These are phyloP conservation scores for Dryas drummondii DNA, from an alignment of 306 rosid species.

Conservation along the genomic window DNA sequence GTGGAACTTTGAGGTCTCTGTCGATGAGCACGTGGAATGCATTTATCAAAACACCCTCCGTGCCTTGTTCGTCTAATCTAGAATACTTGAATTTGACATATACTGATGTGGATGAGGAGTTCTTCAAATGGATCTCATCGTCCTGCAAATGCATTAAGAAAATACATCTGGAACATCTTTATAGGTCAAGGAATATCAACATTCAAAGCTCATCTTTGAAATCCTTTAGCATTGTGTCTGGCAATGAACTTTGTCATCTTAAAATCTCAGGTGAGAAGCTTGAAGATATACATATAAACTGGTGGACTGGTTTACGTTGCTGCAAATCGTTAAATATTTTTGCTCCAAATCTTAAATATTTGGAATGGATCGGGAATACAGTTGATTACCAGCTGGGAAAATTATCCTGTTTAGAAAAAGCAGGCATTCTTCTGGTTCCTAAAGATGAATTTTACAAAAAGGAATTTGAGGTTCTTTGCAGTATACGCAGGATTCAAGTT, in stretches of 20 bases:
- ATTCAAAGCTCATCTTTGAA: not conserved
- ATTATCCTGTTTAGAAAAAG: not conserved
- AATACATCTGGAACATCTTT: not conserved
- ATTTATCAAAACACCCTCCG: no score
- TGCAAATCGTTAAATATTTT: not conserved
- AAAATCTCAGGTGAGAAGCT: not conserved
- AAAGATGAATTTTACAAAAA: not conserved
- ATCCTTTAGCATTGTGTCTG: not conserved
- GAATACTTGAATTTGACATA: not conserved
- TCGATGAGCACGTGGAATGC: no score
- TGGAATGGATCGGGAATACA: not conserved
- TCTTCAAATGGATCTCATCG: not conserved
- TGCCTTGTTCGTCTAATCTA: not conserved
- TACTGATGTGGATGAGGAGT: not conserved
- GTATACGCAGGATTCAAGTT: not conserved
- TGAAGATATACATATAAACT: not conserved
- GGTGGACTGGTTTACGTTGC: not conserved
- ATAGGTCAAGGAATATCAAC: no score
- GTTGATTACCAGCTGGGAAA: not conserved
- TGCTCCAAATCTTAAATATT: not conserved
- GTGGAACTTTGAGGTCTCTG: not conserved
- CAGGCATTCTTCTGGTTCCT: not conserved
- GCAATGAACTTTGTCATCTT: not conserved
- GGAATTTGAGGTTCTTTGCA: not conserved
- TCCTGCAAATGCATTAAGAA: not conserved